These are phyloP conservation scores for Clarkia xantiana DNA, from an alignment of 345 rosid genomes.

Conservation along the genomic window DNA sequence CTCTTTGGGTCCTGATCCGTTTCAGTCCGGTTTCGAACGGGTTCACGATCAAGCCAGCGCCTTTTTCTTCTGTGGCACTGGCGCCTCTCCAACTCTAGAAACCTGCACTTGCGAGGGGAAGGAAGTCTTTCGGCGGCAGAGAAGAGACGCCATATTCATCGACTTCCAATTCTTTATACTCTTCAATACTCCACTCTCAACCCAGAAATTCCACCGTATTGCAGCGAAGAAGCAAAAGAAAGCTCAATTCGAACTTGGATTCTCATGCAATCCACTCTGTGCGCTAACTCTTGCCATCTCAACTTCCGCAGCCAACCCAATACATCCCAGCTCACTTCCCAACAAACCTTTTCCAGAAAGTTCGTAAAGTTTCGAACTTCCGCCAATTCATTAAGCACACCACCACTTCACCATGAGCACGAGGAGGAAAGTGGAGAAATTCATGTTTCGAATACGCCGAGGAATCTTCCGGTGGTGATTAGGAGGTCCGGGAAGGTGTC, in stretches of 20 bases:
- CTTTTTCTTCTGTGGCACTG: too few relatives aligned
- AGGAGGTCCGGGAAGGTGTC: constrained; percentile 35
- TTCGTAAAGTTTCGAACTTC: constrained; percentile 10
- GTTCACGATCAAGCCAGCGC: too few relatives aligned
- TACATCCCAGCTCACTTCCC: constrained; percentile 3
- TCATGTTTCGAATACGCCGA: constrained; percentile 6
- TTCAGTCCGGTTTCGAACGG: too few relatives aligned
- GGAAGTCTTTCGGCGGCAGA: too few relatives aligned
- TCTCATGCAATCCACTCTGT: constrained; percentile 40
- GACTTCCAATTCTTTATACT: too few relatives aligned
- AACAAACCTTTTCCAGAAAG: constrained; percentile 8
- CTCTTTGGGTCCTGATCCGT: too few relatives aligned
- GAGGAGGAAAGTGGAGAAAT: constrained; percentile 17
- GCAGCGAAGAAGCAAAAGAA: too few relatives aligned
- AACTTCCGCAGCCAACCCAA: constrained; percentile 17
- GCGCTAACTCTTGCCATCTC: constrained; percentile 11
- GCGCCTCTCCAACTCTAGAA: too few relatives aligned
- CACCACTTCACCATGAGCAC: constrained; percentile 25
- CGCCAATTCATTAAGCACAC: constrained; percentile 20
- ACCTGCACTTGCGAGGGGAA: too few relatives aligned
- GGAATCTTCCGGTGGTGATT: constrained; percentile 37
- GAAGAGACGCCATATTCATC: too few relatives aligned
- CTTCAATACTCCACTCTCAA: too few relatives aligned
- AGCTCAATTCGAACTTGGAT: background rate
- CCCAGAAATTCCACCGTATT: too few relatives aligned